Evolutionary conservation across 2,329 filamentous ascomycete genomes (phyloP).

Genomic region (Fusarium newnesense): DNA sequence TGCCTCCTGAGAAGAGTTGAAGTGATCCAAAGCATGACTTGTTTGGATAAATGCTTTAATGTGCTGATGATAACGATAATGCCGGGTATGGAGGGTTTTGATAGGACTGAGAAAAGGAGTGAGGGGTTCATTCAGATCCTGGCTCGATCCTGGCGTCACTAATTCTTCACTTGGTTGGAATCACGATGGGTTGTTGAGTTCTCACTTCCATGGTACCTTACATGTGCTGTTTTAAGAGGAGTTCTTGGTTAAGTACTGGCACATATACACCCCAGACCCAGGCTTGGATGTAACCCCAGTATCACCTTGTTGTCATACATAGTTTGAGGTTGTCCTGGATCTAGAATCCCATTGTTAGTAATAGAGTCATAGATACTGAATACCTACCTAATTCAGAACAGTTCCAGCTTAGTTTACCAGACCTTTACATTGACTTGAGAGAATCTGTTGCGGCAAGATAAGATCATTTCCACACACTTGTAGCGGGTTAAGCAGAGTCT

Average conservation of each 20-base stretch:
- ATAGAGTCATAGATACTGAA: background rate
- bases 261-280: constrained; percentile 5
- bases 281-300: constrained; percentile 4
- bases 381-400: background rate
- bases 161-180: background rate
- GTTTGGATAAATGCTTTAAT: constrained; percentile 4
- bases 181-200: background rate
- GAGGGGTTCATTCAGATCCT: constrained; percentile 9
- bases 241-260: background rate
- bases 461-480: background rate
- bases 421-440: background rate
- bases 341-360: background rate
- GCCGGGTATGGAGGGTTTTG: constrained; percentile 4
- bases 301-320: background rate
- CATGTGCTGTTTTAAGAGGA: background rate
- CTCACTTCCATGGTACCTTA: background rate
- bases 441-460: background rate
- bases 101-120: background rate
- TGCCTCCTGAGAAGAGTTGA: constrained; percentile 56
- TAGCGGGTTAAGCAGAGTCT: background rate
- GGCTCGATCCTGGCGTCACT: background rate
- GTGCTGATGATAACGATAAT: constrained; percentile 24
- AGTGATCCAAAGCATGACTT: background rate
- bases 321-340: background rate
- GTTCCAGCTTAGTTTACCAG: background rate